phyloP scores from a whole-genome alignment of 2,329 filamentous ascomycete genomes.

The Alternaria angustiovoidea region DNA sequence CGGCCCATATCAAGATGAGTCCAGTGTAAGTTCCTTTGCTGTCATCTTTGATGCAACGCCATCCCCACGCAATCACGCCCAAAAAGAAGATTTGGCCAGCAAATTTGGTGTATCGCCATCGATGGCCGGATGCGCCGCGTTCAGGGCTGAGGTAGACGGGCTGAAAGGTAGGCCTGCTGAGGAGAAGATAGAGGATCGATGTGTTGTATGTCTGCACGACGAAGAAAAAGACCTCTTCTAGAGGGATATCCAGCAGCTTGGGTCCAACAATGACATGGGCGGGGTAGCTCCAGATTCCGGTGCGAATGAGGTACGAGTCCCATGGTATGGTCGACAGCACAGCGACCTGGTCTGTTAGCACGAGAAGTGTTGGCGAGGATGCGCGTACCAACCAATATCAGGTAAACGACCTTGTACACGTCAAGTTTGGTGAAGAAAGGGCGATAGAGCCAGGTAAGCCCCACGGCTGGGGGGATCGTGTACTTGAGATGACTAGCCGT shows the following conservation, averaged over 20 bases:
- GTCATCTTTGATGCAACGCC: constrained; percentile 55
- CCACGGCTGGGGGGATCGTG: constrained; percentile 69
- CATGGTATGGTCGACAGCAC: constrained; percentile 75
- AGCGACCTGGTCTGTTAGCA: constrained; percentile 60
- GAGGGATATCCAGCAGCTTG: constrained; percentile 70
- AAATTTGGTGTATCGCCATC: constrained; percentile 51
- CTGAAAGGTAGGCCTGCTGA: constrained; percentile 70
- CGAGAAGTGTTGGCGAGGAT: constrained; percentile 3
- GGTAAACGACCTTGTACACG: constrained; percentile 67
- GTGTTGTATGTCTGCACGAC: constrained; percentile 79
- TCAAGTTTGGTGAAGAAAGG: constrained; percentile 70
- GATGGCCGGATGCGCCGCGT: constrained; percentile 35
- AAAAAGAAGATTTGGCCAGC: constrained; percentile 62
- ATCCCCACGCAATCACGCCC: constrained; percentile 56
- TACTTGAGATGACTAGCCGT: constrained; percentile 68
- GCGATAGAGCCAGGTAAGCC: constrained; percentile 66
- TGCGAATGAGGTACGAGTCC: constrained; percentile 77
- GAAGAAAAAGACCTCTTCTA: constrained; percentile 81
- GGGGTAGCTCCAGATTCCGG: constrained; percentile 75
- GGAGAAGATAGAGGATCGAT: constrained; percentile 70
- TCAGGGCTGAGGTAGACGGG: constrained; percentile 60
- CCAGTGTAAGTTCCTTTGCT: constrained; percentile 70
- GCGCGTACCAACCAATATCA: constrained; percentile 58
- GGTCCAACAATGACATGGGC: constrained; percentile 69
- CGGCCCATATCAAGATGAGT: constrained; percentile 73